phyloP scores from a whole-genome alignment of 1,139 yeast genomes.

The Zygoascus sp. region DNA sequence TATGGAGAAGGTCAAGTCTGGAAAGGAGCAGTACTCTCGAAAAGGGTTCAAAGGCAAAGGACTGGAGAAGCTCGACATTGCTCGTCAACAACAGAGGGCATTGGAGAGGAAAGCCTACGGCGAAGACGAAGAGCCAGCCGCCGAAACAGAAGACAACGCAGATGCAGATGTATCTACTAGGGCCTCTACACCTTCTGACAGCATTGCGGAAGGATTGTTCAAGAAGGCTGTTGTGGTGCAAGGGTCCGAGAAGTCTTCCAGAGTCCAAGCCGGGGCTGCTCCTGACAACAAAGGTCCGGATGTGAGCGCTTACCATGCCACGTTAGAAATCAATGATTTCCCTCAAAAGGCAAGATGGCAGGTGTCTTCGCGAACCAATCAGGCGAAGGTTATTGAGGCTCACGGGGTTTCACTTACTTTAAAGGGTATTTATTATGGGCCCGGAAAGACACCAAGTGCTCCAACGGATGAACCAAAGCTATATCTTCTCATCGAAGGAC shows the following conservation, averaged over 20 bases:
- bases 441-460: slow-evolving; percentile 44
- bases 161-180: slow-evolving; percentile 17
- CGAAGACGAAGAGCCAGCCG: slow-evolving; percentile 32
- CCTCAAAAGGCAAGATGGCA: slow-evolving; percentile 85
- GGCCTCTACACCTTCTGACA: slow-evolving; percentile 11
- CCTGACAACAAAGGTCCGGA: slow-evolving; percentile 63
- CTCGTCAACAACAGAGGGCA: slow-evolving; percentile 54
- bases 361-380: slow-evolving; percentile 65
- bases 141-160: slow-evolving; percentile 24
- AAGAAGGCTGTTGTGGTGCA: slow-evolving; percentile 15
- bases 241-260: slow-evolving; percentile 15
- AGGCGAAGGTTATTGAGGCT: slow-evolving; percentile 62
- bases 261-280: slow-evolving; percentile 45
- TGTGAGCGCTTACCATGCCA: slow-evolving; percentile 61
- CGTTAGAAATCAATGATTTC: slow-evolving; percentile 73
- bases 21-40: slow-evolving; percentile 49
- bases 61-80: slow-evolving; percentile 69
- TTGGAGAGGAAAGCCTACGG: slow-evolving; percentile 45
- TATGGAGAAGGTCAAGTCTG: slow-evolving; percentile 58
- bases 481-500: slow-evolving; percentile 75
- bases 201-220: slow-evolving; percentile 9
- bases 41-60: slow-evolving; percentile 93
- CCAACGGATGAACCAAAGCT: slow-evolving; percentile 65
- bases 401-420: slow-evolving; percentile 78
- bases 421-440: slow-evolving; percentile 73